Conservation (phyloP, 192 early-diverging fungal species). For the Rhizophlyctis rosea region DNA sequence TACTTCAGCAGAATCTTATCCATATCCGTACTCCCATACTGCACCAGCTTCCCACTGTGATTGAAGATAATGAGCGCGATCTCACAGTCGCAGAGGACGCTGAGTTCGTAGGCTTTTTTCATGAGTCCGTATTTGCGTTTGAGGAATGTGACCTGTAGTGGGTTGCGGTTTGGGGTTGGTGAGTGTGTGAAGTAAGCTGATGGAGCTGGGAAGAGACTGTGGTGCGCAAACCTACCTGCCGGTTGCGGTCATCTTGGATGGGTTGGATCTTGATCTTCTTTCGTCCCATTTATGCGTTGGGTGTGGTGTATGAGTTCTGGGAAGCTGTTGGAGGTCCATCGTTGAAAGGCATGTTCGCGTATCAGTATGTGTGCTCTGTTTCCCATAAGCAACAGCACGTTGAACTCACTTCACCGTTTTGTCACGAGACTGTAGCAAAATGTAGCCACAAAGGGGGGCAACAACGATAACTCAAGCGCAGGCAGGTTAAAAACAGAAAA, state of each 20-base stretch:
- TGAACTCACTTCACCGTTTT: too few species aligned
- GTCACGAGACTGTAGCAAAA: too few species aligned
- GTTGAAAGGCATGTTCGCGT: too few species aligned
- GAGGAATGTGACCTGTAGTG: constrained; percentile 77
- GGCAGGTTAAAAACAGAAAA: too few species aligned
- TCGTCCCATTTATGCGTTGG: constrained; percentile 68
- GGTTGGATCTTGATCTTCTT: constrained; percentile 93
- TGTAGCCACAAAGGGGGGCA: too few species aligned
- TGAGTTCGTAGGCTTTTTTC: constrained; percentile 96
- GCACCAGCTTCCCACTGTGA: constrained; percentile 87
- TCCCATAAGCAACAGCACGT: too few species aligned
- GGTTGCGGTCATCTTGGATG: constrained; percentile 87
- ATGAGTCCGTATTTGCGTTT: constrained; percentile 93
- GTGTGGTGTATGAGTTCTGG: constrained; percentile 1
- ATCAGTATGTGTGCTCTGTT: too few species aligned
- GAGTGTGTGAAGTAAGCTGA: not conserved
- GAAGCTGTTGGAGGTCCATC: not conserved
- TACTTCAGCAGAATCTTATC: constrained; percentile 88
- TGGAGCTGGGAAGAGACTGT: not conserved
- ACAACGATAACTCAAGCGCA: too few species aligned
- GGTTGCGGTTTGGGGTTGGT: not conserved
- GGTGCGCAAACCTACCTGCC: constrained; percentile 78
- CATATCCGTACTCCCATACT: constrained; percentile 92
- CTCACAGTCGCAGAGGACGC: constrained; percentile 92
- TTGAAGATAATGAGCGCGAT: constrained; percentile 94